Evolutionary conservation across 2,329 filamentous ascomycete species (phyloP), one percentile per base, ranked within the genome.

Genomic region (Penicillium nordicum): DNA sequence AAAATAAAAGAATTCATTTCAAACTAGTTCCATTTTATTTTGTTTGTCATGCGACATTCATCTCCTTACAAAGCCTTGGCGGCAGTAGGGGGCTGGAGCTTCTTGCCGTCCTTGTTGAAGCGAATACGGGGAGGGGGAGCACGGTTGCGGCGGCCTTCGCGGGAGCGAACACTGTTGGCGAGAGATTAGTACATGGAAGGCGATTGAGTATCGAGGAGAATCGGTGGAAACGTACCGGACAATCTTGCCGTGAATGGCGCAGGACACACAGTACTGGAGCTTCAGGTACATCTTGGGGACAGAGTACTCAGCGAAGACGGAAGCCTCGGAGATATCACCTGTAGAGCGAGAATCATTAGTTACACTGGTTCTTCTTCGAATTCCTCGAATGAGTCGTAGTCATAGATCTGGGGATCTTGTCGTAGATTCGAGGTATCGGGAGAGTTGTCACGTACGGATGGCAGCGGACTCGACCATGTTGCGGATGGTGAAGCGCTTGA

Each of bases 261-360:
- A 99, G 82, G 93, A 97, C 78, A 99, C 94, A 82, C 94, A 99
- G 91, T 99, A 99, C 86, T 99, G 94, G 80, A 99, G 89, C 89
- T 99, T 99, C 83, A 99, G 86, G 90, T 99, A 99, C 95, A 99
- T 99, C 90, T 99, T 99, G 83, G 94, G 94, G 76, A 99, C 93
- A 72, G 92, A 92, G 87, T 99, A 99, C 85, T 99, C 94, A 76
- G 89, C 81, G 84, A 97, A 99, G 82, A 99, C 94, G 76, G 94
- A 97, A 76, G 95, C 94, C 80, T 99, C 94, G 70, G 92, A 97
- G 84, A 99, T 99, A 91, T 99, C 94, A 92, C 94, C 94, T 97
- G 76, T 57, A 64, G 38, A 60, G 50, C 47, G 46, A 44, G 54
- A 57, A 23, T 49, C 12, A 37, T 58, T 55, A 53, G 34, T 57